These are phyloP conservation scores for Pyricularia sp. DNA, from an alignment of 2,329 filamentous ascomycete species.

Conservation along the genomic window DNA sequence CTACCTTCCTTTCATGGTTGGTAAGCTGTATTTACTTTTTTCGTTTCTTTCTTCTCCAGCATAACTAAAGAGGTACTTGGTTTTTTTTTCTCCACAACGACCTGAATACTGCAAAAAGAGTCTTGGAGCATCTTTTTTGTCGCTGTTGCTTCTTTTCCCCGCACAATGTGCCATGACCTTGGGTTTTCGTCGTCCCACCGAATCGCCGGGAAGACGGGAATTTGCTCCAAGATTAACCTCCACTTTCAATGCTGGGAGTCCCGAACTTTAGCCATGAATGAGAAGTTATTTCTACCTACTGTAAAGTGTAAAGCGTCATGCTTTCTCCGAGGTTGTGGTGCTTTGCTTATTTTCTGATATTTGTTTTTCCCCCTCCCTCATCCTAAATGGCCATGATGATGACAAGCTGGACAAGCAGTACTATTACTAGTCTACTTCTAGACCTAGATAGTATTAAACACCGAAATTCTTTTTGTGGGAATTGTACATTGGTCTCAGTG, in stretches of 20 bases:
- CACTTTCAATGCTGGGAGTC: not conserved
- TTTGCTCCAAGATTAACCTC: not conserved
- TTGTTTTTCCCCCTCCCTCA: not conserved
- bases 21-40: not conserved
- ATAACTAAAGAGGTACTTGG: too few relatives aligned
- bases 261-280: not conserved
- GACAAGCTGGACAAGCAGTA: not conserved
- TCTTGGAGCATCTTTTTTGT: too few relatives aligned
- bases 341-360: not conserved
- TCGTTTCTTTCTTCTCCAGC: not conserved
- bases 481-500: not conserved
- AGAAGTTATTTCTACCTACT: not conserved
- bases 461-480: not conserved
- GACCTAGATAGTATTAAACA: too few relatives aligned
- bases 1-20: not conserved
- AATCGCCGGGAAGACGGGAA: not conserved
- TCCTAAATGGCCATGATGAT: not conserved
- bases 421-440: too few relatives aligned
- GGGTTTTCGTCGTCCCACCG: not conserved
- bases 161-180: not conserved
- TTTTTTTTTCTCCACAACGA: too few relatives aligned
- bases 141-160: not conserved
- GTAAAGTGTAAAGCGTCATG: not conserved
- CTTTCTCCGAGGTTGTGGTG: not conserved
- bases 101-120: too few relatives aligned